A percentile compares a stretch with the other conserved stretches of the same genome.
Conservation (phyloP, 108 stramenopile species). For the Pseudonitzschia multiseries region DNA sequence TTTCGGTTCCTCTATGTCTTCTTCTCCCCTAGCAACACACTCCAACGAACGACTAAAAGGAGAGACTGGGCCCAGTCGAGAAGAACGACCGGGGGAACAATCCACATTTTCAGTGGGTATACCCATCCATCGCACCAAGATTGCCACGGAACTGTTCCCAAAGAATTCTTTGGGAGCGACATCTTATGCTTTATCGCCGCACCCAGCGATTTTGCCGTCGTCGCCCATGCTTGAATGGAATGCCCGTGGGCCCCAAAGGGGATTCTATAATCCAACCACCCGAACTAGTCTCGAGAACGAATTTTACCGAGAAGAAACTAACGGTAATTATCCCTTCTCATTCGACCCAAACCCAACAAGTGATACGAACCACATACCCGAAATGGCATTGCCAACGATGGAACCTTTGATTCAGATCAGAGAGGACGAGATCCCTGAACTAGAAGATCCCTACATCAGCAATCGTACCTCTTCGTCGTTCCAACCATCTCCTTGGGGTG, state of each 20-base stretch:
- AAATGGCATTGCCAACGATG: neutral
- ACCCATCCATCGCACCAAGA: neutral
- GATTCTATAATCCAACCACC: neutral
- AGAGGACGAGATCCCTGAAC: neutral
- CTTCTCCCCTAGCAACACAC: neutral
- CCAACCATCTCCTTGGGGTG: neutral
- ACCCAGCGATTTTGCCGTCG: neutral
- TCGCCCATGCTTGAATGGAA: neutral
- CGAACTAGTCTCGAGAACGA: neutral
- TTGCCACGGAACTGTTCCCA: neutral
- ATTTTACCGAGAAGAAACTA: neutral
- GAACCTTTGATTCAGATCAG: neutral
- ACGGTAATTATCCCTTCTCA: neutral
- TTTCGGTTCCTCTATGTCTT: slow-evolving; percentile 7
- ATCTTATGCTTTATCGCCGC: neutral
- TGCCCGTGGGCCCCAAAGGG: neutral
- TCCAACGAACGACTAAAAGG: neutral
- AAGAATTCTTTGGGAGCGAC: neutral
- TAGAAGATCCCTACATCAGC: neutral
- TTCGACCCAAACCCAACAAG: neutral
- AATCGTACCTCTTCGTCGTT: neutral
- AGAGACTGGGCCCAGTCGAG: neutral
- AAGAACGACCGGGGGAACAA: neutral
- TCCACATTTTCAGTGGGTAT: neutral
- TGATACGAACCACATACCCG: neutral